Percentiles rank a stretch among this genome's conserved stretches.
Conservation (phyloP, 2,329 filamentous ascomycete species). For the Claviceps pazoutovae region DNA sequence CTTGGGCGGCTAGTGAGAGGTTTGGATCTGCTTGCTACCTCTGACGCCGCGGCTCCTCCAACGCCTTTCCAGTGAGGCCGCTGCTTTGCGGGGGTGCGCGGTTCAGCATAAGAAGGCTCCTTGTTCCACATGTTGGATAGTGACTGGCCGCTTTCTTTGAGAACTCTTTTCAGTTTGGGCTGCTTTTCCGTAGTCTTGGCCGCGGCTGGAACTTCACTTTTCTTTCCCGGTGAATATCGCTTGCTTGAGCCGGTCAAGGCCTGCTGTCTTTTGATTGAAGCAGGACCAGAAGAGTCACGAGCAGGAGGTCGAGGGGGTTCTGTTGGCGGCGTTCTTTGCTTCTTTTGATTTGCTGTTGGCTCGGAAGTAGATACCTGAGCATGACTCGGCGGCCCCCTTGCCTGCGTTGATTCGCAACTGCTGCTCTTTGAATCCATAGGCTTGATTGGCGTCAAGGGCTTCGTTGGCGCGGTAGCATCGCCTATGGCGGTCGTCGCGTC, state of each 20-base stretch:
- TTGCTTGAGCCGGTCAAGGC: constrained; percentile 2
- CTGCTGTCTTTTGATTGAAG: constrained; percentile 3
- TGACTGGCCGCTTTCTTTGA: constrained; percentile 35
- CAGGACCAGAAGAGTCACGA: constrained; percentile 9
- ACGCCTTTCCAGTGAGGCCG: constrained; percentile 14
- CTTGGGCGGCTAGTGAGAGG: constrained; percentile 2
- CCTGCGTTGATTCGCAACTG: neutral
- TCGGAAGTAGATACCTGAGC: neutral
- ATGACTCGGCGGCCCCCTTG: neutral
- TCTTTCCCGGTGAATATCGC: constrained; percentile 15
- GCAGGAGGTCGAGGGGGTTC: constrained; percentile 4
- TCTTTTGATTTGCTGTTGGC: constrained; percentile 31
- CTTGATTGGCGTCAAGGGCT: neutral
- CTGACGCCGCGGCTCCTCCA: constrained; percentile 1
- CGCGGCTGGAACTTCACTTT: constrained; percentile 11
- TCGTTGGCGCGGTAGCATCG: neutral
- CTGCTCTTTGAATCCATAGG: neutral
- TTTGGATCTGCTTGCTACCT: constrained; percentile 3
- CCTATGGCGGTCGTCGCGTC: constrained; percentile 8
- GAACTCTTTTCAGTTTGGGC: constrained; percentile 26
- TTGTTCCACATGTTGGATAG: constrained; percentile 36
- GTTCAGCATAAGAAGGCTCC: constrained; percentile 21
- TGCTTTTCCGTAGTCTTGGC: constrained; percentile 12
- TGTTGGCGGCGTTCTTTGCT: constrained; percentile 23
- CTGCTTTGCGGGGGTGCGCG: constrained; percentile 9